Evolutionary conservation across 1,284 basidiomycete species (phyloP).

Genomic region (Ceraceosorus bombacis): DNA sequence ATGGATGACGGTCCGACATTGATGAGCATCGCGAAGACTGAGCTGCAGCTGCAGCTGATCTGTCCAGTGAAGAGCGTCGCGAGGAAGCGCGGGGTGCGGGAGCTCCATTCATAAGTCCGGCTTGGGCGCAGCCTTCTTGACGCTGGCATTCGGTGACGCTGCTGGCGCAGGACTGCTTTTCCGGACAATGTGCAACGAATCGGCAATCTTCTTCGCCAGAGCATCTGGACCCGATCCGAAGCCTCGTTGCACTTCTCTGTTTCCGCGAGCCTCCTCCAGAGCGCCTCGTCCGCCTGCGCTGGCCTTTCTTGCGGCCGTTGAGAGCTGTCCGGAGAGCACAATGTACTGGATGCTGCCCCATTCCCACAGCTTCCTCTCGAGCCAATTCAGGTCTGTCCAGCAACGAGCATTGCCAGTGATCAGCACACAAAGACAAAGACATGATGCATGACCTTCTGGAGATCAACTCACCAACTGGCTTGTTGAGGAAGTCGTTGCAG

Average conservation of each 20-base stretch:
- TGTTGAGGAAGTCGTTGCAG: constrained; percentile 97
- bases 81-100: too few relatives aligned
- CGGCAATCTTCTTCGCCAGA: neutral
- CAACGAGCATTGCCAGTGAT: too few relatives aligned
- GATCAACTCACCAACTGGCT: constrained; percentile 63
- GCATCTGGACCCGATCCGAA: neutral
- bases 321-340: constrained; percentile 24
- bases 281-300: neutral
- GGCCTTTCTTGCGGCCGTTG: neutral
- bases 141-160: neutral
- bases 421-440: too few relatives aligned
- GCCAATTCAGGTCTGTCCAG: constrained; percentile 14
- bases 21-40: too few relatives aligned
- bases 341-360: constrained; percentile 63
- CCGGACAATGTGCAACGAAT: neutral
- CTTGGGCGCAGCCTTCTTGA: neutral
- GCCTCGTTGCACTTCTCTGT: neutral
- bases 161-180: neutral
- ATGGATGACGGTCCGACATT: too few relatives aligned
- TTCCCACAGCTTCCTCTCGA: constrained; percentile 97
- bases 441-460: too few relatives aligned
- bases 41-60: too few relatives aligned
- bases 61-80: too few relatives aligned
- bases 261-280: neutral
- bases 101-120: neutral